Conservation (phyloP, 1,284 basidiomycete species). For the Cryptococcus maquisensis region DNA sequence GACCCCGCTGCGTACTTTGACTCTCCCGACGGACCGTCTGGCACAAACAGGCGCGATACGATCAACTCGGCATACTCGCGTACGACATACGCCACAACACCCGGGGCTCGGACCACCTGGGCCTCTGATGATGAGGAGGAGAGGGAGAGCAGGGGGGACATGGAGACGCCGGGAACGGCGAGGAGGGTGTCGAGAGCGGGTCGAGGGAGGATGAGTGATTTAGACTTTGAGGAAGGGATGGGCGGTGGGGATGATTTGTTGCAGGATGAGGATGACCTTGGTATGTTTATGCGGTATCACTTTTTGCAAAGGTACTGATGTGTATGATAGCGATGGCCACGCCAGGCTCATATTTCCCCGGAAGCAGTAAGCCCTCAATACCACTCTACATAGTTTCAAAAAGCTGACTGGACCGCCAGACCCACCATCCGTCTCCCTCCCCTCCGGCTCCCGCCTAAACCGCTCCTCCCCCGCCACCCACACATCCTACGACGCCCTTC, state of each 20-base stretch:
- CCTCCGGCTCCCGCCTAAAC: slow-evolving; percentile 15
- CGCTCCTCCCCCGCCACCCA: slow-evolving; percentile 16
- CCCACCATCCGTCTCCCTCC: slow-evolving; percentile 25
- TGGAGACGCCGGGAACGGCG: neutral
- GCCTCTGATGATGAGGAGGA: neutral
- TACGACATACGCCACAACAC: neutral
- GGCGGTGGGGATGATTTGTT: slow-evolving; percentile 58
- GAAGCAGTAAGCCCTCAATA: slow-evolving; percentile 6
- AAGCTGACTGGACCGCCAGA: slow-evolving; percentile 14
- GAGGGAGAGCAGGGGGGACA: neutral
- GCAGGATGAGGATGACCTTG: slow-evolving; percentile 26
- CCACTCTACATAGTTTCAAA: neutral
- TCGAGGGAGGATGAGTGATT: slow-evolving; percentile 10
- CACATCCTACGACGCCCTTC: slow-evolving; percentile 23
- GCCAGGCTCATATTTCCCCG: slow-evolving; percentile 6
- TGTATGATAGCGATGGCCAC: neutral
- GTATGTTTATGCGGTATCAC: slow-evolving; percentile 12
- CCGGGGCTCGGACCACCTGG: neutral
- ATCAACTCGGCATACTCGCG: neutral
- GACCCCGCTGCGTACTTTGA: slow-evolving; percentile 69
- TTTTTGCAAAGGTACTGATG: slow-evolving; percentile 2
- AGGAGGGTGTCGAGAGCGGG: slow-evolving; percentile 33
- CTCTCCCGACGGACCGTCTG: slow-evolving; percentile 15
- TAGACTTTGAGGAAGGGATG: slow-evolving; percentile 50
- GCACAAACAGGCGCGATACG: neutral